Evolutionary conservation across 225 moss, liverwort and hornwort species (phyloP).

Genomic region (Bryoerythrophyllum caledonicum): DNA sequence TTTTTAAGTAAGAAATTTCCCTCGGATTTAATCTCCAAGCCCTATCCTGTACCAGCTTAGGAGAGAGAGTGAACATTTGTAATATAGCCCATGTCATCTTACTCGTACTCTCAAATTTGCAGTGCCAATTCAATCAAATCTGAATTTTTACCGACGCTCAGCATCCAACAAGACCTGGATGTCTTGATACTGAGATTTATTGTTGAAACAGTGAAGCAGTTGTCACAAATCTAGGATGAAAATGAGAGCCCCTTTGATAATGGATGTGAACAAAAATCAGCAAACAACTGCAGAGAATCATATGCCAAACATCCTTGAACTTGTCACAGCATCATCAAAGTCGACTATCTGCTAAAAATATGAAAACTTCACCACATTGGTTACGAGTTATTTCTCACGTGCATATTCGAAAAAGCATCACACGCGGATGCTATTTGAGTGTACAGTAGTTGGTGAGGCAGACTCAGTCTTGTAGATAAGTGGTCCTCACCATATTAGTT

Average conservation of each 20-base stretch:
- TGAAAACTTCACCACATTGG: neutral
- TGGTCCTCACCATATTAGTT: no score
- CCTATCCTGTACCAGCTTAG: slow-evolving; percentile 29
- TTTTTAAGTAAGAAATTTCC: slow-evolving; percentile 48
- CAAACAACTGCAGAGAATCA: neutral
- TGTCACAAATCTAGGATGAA: no score
- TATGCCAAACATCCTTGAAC: no score
- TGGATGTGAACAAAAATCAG: neutral
- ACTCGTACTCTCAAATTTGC: neutral
- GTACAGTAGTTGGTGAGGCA: no score
- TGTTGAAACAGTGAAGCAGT: neutral
- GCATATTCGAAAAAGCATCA: neutral
- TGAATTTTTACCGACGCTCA: neutral
- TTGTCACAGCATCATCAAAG: neutral
- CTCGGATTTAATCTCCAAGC: slow-evolving; percentile 15
- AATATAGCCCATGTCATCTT: slow-evolving; percentile 8
- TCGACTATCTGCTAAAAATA: neutral
- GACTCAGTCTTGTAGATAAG: no score
- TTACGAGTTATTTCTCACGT: neutral
- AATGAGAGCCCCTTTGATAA: neutral
- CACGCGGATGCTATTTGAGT: no score
- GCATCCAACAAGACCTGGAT: no score
- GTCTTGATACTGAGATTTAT: neutral
- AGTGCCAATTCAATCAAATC: neutral
- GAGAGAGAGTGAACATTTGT: slow-evolving; percentile 8